Percentiles rank a stretch among this genome's conserved stretches.
These are phyloP conservation scores for Cyamopsis tetragonoloba DNA, from an alignment of 306 rosid genomes.

Conservation along the genomic window DNA sequence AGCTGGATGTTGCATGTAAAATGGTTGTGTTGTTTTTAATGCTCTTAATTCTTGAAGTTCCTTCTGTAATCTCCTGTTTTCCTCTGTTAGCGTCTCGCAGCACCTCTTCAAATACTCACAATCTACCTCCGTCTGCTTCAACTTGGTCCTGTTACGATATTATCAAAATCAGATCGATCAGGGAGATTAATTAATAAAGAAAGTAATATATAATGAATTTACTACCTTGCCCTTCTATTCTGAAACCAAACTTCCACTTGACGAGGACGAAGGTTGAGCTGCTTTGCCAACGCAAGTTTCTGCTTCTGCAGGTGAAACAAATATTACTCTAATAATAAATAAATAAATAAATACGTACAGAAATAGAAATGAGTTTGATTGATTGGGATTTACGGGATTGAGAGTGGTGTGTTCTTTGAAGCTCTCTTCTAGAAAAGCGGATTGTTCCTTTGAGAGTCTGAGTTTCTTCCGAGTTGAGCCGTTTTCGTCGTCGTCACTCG, in stretches of 20 bases:
- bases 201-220: no score
- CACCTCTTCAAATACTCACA: constrained; percentile 93
- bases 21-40: constrained; percentile 82
- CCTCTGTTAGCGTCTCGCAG: constrained; percentile 89
- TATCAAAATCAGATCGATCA: background rate
- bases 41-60: constrained; percentile 92
- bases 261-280: constrained; percentile 84
- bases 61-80: constrained; percentile 86
- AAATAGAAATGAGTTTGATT: background rate
- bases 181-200: no score
- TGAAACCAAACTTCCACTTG: constrained; percentile 99
- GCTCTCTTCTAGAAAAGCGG: constrained; percentile 93
- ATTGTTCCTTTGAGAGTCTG: constrained; percentile 86
- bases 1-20: constrained; percentile 95
- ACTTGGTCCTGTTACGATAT: constrained; percentile 56
- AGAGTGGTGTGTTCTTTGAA: constrained; percentile 94
- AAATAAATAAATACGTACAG: background rate
- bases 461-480: constrained; percentile 89
- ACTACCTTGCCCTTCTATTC: constrained; percentile 98
- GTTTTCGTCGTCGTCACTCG: constrained; percentile 75
- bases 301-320: constrained; percentile 52
- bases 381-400: constrained; percentile 53
- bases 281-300: constrained; percentile 79
- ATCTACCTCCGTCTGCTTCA: constrained; percentile 98
- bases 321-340: background rate